phyloP scores from a whole-genome alignment of 2,329 filamentous ascomycete genomes.

The Diplodia seriata region DNA sequence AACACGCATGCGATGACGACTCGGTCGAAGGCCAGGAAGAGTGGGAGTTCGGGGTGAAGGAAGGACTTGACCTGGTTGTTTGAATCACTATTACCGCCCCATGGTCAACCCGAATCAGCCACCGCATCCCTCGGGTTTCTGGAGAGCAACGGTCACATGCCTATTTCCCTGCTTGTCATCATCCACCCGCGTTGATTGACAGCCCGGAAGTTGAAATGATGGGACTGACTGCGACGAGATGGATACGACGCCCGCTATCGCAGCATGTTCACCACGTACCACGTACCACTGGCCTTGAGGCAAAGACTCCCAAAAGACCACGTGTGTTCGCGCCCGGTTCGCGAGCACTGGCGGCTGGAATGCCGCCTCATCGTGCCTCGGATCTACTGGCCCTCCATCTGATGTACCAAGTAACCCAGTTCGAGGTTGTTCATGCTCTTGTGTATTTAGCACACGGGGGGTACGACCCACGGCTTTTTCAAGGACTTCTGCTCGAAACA shows the following conservation, averaged over 20 bases:
- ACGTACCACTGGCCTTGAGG: neutral
- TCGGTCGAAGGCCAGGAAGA: slow-evolving; percentile 10
- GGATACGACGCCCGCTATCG: neutral
- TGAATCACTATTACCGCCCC: neutral
- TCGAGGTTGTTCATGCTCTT: neutral
- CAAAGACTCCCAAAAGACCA: neutral
- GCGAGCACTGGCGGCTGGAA: neutral
- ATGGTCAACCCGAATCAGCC: neutral
- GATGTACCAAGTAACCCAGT: neutral
- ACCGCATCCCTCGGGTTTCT: neutral
- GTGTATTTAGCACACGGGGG: neutral
- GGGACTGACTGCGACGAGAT: neutral
- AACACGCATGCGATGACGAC: slow-evolving; percentile 25
- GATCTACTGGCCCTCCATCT: neutral
- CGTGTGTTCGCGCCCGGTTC: neutral
- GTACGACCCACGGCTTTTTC: neutral
- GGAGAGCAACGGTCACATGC: neutral
- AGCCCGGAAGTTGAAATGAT: neutral
- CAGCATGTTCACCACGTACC: neutral
- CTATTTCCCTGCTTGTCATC: too few relatives aligned
- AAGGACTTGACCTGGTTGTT: neutral
- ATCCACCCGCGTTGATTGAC: neutral
- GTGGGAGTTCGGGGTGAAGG: neutral
- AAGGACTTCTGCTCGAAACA: neutral
- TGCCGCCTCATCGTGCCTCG: neutral